A percentile compares a stretch with the other conserved stretches of the same genome.
phyloP scores from a whole-genome alignment of 352 stramenopile species.

The Thalassiosira livingstoniorum region DNA sequence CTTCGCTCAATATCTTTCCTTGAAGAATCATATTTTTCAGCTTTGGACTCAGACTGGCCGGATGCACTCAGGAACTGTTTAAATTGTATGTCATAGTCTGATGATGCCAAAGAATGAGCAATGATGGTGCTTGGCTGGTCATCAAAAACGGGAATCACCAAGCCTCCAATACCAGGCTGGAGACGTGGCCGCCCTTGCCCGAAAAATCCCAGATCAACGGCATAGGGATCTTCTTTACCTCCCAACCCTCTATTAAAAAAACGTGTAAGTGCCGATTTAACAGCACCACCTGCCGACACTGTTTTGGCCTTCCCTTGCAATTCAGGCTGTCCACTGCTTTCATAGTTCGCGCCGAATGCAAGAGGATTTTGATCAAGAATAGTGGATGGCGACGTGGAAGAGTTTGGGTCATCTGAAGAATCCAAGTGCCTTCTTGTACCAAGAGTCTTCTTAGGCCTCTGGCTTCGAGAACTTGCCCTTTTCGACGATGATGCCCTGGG shows the following conservation, averaged over 20 bases:
- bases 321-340: constrained; percentile 48
- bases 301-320: constrained; percentile 65
- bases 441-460: constrained; percentile 49
- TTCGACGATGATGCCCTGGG: constrained; percentile 34
- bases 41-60: constrained; percentile 47
- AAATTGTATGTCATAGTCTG: constrained; percentile 87
- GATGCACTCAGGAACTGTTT: constrained; percentile 63
- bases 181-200: constrained; percentile 89
- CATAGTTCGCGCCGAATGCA: constrained; percentile 47
- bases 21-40: constrained; percentile 57
- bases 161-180: constrained; percentile 89
- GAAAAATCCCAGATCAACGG: constrained; percentile 93
- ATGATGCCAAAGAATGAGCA: constrained; percentile 93
- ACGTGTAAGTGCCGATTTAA: constrained; percentile 85
- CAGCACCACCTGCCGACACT: constrained; percentile 78
- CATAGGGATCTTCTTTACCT: constrained; percentile 87
- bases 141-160: constrained; percentile 93
- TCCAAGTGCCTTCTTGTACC: constrained; percentile 31
- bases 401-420: constrained; percentile 14
- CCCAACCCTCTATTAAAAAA: constrained; percentile 86
- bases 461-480: constrained; percentile 41
- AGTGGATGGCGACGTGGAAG: constrained; percentile 13
- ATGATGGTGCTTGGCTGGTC: constrained; percentile 93
- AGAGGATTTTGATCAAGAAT: constrained; percentile 41
- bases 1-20: constrained; percentile 80